Evolutionary conservation across 257 asterid genomes (phyloP), one percentile per base, ranked within the genome.

Genomic region (Nicotiana sylvestris): DNA sequence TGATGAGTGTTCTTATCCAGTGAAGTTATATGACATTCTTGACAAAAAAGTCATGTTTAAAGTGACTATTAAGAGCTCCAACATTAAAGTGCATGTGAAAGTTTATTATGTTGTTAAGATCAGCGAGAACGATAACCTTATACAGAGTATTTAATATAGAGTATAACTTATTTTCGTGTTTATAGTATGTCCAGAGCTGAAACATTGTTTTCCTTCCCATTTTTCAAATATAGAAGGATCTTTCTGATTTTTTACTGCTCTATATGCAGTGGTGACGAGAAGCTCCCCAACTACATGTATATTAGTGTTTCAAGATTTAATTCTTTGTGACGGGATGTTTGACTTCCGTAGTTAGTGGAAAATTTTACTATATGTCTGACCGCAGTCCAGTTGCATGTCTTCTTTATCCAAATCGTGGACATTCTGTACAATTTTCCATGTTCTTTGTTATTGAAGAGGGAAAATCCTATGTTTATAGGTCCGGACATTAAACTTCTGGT

Each of bases 261-360:
- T 30, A 81, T 80, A 66, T 81, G 78, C 66, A 51, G 72, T 17
- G 83, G 83, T 46, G 66, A 35, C 56, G 76, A 30, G 83, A 68
- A 64, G 78, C 66, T 81, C 62, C 83, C 83, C 30, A 17, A 3
- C 49, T 66, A 49, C 64, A 11, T 81, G 83, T 81, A 74, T 49
- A 74, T 74, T 74, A 49, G 79, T 49, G 49, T 33, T 49, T 12
- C 62, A 16, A 74, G 79, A 46, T 62, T 74, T 74, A 49, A 49
- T 74, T 74, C 79, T 74, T 74, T 74, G 79, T 74, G 79, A 72
- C 39, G 78, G 78, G 21, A 72, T 72, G 60, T 72, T 72, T 17
- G 35, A 72, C 60, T 72, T 72, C 16, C 6, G 13, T 35, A 43
- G 60, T 46, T 72, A 49, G 78, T 43, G 21, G 0, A 21, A 72